Conservation (phyloP, 2,329 filamentous ascomycete species). For the Septoria petroselini region DNA sequence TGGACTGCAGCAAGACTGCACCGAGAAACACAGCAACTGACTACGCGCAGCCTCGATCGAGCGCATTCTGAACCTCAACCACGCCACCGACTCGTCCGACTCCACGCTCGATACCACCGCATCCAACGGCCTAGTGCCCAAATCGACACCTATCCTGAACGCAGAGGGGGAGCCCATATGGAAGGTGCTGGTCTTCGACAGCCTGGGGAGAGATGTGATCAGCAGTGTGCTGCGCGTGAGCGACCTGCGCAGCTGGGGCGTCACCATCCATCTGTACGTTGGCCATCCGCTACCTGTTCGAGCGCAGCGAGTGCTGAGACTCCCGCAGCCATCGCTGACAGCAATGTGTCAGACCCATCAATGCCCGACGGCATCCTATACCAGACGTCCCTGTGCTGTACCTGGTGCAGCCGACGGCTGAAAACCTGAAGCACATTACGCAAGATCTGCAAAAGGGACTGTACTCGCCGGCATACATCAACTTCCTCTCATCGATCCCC, state of each 20-base stretch:
- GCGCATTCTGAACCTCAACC: conserved; percentile 93
- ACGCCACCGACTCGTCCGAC: conserved; percentile 57
- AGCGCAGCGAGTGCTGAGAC: conserved; percentile 31
- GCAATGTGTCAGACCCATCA: conserved; percentile 61
- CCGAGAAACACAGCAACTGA: conserved; percentile 16
- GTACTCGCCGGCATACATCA: conserved; percentile 92
- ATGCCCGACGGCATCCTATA: conserved; percentile 78
- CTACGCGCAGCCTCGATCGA: conserved; percentile 72
- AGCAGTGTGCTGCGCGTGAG: conserved; percentile 93
- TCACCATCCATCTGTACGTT: conserved; percentile 86
- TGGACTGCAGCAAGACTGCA: conserved; percentile 17
- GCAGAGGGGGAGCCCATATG: conserved; percentile 89
- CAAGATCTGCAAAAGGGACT: conserved; percentile 80
- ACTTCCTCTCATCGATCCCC: conserved; percentile 92
- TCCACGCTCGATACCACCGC: conserved; percentile 61
- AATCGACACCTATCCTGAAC: conserved; percentile 76
- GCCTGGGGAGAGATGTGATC: conserved; percentile 87
- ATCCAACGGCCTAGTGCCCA: conserved; percentile 61
- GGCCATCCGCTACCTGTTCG: background rate
- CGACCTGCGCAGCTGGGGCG: conserved; percentile 87
- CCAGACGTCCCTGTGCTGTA: conserved; percentile 96
- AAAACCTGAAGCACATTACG: conserved; percentile 80
- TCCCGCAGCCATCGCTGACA: conserved; percentile 34
- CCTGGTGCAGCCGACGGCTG: conserved; percentile 80
- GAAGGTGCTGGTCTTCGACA: conserved; percentile 97